Evolutionary conservation across 1,284 basidiomycete genomes (phyloP).

Genomic region (Leccinum variabile): DNA sequence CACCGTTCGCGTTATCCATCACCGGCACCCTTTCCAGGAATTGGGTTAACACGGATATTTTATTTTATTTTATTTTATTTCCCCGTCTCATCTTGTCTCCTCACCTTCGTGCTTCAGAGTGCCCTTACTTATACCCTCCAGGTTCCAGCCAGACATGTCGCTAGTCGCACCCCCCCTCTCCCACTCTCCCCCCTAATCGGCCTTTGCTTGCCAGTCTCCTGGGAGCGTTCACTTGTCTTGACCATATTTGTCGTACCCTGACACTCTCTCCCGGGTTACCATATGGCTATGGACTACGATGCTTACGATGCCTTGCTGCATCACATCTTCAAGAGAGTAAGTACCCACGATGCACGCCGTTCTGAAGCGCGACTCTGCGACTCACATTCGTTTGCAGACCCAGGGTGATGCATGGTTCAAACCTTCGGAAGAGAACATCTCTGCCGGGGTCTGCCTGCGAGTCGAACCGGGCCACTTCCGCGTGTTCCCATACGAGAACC

Average conservation of each 20-base stretch:
- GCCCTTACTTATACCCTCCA: slow-evolving; percentile 30
- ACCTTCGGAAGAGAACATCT: slow-evolving; percentile 45
- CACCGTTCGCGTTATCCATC: background rate
- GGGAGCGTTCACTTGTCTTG: slow-evolving; percentile 15
- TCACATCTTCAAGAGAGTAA: slow-evolving; percentile 34
- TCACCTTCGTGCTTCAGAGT: slow-evolving; percentile 1
- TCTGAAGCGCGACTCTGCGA: background rate
- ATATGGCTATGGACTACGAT: slow-evolving; percentile 37
- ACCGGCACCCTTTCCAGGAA: slow-evolving; percentile 13
- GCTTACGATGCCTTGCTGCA: slow-evolving; percentile 37
- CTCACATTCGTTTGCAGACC: slow-evolving; percentile 35
- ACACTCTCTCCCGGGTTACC: slow-evolving; percentile 3
- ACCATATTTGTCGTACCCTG: slow-evolving; percentile 28
- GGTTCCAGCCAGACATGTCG: background rate
- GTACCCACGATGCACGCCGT: background rate
- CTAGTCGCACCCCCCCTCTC: slow-evolving; percentile 1
- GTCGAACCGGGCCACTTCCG: slow-evolving; percentile 62
- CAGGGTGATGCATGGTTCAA: slow-evolving; percentile 59
- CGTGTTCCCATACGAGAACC: slow-evolving; percentile 73
- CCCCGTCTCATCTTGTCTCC: background rate
- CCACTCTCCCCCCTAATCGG: background rate
- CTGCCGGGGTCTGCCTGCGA: slow-evolving; percentile 64
- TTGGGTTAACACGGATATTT: background rate
- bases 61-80: slow-evolving; percentile 1
- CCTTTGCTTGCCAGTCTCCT: slow-evolving; percentile 1